Evolutionary conservation across 768 basidiomycete genomes (phyloP), one percentile per base, ranked within the genome.

Genomic region (Xanthoconium purpureum): DNA sequence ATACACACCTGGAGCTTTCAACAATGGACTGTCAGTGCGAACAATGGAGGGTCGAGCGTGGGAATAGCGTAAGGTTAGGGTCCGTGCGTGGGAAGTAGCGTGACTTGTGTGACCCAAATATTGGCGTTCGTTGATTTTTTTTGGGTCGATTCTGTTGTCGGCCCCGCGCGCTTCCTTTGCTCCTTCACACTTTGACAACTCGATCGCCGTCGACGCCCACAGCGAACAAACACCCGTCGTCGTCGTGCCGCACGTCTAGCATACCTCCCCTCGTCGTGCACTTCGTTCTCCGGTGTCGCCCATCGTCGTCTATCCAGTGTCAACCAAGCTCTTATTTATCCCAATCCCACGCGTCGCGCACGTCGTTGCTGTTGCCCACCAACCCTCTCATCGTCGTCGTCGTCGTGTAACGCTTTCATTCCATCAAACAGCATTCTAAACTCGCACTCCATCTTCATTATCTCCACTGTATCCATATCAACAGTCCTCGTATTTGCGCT

Each of bases 191-290:
- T 63, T 71, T 71, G 70, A 71, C 69, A 68, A 74, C 73, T 77
- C 71, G 75, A 79, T 77, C 79, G 74, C 73, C 77, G 73, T 71
- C 74, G 78, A 75, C 75, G 67, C 63, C 72, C 71, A 68, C 78
- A 76, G 73, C 74, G 77, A 72, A 70, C 71, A 68, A 71, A 67
- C 67, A 65, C 69, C 66, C 66, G 61, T 70, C 72, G 71, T 71
- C 77, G 72, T 73, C 69, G 75, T 69, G 68, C 60, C 61, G 63
- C 68, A 68, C 75, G 67, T 68, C 68, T 53, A 63, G 54, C 64
- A 54, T 43, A 36, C 37, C 52, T 50, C 36, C 49, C 49, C 56
- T 59, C 59, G 60, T 66, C 60, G 66, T 61, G 56, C 51, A 17
- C 52, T 40, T 55, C 54, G 60, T 49, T 50, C 50, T 58, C 67